Base-by-base conservation (phyloP, 2,329 filamentous ascomycete species). In the Pyricularia sp. region DNA sequence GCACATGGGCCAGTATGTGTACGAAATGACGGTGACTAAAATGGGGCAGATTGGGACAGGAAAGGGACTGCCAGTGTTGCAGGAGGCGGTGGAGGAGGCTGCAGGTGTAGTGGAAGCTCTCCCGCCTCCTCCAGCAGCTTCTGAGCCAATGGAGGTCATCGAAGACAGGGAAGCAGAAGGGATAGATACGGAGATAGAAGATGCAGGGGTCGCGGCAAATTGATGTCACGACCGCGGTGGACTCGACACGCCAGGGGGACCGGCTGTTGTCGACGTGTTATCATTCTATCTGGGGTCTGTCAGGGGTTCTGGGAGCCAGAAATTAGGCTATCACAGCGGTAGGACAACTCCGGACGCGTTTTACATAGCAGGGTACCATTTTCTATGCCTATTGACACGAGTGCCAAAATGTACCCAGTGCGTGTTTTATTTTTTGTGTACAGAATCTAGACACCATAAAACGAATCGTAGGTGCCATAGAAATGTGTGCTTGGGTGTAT, bases 1-100 rank as follows among this genome's bases (percentile, higher is more conserved):
- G 81, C 95, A 99, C 81, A 79, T 99, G 50, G 95, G 95, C 0
- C 91, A 97, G 79, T 99, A 97, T 78, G 94, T 99, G 26, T 97
- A 88, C 77, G 92, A 99, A 78, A 99, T 99, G 93, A 97, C 93
- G 3, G 87, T 90, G 65, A 86, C 85, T 1, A 84, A 79, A 75
- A 72, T 86, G 50, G 78, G 82, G 75, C 83, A 87, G 74, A 71
- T 88, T 64, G 79, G 81, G 67, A 78, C 74, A 11, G 82, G 80
- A 67, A 76, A 75, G 26, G 77, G 77, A 9, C 69, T 78, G 64
- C 72, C 74, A 2, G 20, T 30, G 30, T n/a, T 23, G 28, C 20
- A 33, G 9, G 9, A 17, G 14, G 20, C 17, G 6, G 28, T 28
- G n/a, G 66, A 36, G 14, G n/a, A 33, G 20, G 30, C 30, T 23